phyloP scores from a whole-genome alignment of 441 rosid genomes.

The Lepidium campestre region DNA sequence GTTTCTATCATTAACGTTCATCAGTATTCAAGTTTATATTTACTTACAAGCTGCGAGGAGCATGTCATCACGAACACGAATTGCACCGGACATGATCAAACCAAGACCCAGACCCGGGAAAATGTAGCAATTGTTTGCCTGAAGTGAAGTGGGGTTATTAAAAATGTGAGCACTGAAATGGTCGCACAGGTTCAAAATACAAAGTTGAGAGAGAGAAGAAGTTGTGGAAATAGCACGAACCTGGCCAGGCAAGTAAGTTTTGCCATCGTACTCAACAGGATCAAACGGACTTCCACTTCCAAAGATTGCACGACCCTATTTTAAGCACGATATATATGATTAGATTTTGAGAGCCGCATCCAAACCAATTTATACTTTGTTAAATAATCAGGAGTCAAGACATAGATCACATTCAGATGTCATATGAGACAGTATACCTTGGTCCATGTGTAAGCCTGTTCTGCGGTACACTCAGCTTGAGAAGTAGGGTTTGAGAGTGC shows the following conservation, averaged over 20 bases:
- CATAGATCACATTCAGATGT: background rate
- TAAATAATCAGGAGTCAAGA: background rate
- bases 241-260: constrained; percentile 83
- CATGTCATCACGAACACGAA: constrained; percentile 89
- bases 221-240: constrained; percentile 28
- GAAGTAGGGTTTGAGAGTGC: constrained; percentile 97
- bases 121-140: constrained; percentile 95
- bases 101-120: constrained; percentile 99
- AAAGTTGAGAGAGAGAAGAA: background rate
- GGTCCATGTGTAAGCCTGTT: constrained; percentile 94
- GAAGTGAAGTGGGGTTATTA: constrained; percentile 13
- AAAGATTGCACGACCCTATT: constrained; percentile 84
- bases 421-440: constrained; percentile 40
- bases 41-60: constrained; percentile 95
- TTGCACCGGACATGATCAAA: constrained; percentile 81
- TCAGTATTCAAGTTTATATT: background rate
- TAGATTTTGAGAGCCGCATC: background rate
- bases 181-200: background rate
- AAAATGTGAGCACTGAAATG: constrained; percentile 2
- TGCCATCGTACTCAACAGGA: constrained; percentile 69
- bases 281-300: constrained; percentile 98
- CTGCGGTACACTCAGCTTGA: constrained; percentile 96
- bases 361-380: background rate
- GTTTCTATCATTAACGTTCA: background rate
- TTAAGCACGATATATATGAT: constrained; percentile 2